Base-by-base conservation (phyloP, 1,284 basidiomycete genomes). In the Rhodotorula sp. region DNA sequence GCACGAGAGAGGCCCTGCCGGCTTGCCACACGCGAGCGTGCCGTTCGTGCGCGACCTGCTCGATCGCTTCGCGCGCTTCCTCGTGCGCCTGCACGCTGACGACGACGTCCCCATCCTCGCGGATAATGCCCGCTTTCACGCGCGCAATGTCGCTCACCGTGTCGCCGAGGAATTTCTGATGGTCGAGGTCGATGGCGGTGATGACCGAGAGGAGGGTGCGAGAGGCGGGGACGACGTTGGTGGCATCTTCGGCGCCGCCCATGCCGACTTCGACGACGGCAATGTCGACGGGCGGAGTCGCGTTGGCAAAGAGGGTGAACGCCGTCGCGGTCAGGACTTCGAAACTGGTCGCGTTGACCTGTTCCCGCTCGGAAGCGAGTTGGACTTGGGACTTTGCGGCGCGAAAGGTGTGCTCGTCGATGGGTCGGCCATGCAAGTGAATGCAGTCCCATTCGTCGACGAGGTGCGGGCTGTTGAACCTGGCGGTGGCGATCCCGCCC, bases 391-490 rank as follows among this genome's bases (percentile, higher is more conserved):
- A 75, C 61, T 84, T 84, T 2, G 83, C 84, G n/a, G 78, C 64
- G 14, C 81, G 76, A 79, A 91, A 98, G 2, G 81, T 75, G 0
- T 81, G 78, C 4, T 79, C 77, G 0, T 84, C 79, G 84, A 18
- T 63, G 26, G 66, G 26, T 3, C 26, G 17, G 59, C 30, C 26
- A 88, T 84, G 44, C 75, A 98, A 83, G 0, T 84, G 83, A 72
- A 97, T 91, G 70, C 85, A 89, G 80, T 99, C 95, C 68, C 87
- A 82, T 12, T 90, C 83, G 30, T 88, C 85, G 67, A 95, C 81
- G 10, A 99, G 87, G 80, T 98, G 95, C 0, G 96, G 96, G 74
- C 88, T 91, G 81, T 95, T 98, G 85, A 93, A 99, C 45, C 91
- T 85, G 6, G 91, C 95, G 4, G 91, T 87, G 22, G 84, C 83